Base-by-base conservation (phyloP, 2,329 filamentous ascomycete genomes). In the Trichoderma afroharzianum region DNA sequence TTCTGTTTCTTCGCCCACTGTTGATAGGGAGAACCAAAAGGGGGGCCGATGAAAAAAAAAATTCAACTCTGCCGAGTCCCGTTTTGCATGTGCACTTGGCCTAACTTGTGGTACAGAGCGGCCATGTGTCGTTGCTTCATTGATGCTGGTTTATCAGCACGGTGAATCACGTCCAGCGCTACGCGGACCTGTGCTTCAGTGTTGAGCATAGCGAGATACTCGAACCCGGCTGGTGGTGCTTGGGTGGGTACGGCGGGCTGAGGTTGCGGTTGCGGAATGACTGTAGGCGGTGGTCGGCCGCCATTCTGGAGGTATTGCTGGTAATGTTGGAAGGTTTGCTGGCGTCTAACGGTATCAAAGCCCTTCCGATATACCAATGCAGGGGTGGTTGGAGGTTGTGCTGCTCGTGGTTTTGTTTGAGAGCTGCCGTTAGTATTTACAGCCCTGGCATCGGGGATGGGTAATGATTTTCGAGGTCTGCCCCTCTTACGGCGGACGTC, bases 161-260 rank as follows among this genome's bases (percentile, higher is more conserved):
- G 79, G 26, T 88, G 88, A 26, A 94, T 79, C 0, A 87, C 86
- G 70, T 88, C 85, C 18, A 94, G 81, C 85, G 93, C 91, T 24
- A 86, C 81, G 68, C 86, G 84, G 18, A 94, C 83, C 76, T 93
- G 87, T 3, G 85, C 86, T 73, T 92, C 88, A 3, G 88, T 70
- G 6, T 26, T 30, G 15, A 66, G 55, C 7, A 39, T n/a, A 36
- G 50, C 15, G 1, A 59, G 57, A 53, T 70, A 68, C 28, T 53
- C 58, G 15, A 55, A 53, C 6, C 57, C 53, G 30, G 18, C 66
- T 12, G 36, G 58, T 12, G 36, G 50, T 28, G 43, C 12, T 61
- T 68, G 53, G 12, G 26, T 6, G 36, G 63, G 32, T 14, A 26
- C 9, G 18, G 33, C n/a, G 21, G 61, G 15, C 1, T 32, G 24